Conservation (phyloP, 441 rosid species). For the Croton setiger region DNA sequence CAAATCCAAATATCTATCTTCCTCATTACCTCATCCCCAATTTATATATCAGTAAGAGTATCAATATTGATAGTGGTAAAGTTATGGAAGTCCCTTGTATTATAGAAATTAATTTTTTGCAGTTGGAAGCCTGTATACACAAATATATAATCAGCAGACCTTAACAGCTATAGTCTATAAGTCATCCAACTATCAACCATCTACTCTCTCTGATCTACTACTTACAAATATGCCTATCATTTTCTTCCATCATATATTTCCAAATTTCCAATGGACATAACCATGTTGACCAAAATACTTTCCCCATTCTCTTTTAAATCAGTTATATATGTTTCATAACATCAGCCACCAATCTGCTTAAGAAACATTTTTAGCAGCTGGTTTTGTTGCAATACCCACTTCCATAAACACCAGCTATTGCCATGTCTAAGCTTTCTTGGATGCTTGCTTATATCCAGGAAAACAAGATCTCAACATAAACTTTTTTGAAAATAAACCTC, state of each 20-base stretch:
- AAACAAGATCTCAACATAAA: not conserved
- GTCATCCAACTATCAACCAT: not conserved
- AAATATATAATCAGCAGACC: conserved; percentile 2
- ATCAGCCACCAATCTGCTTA: not conserved
- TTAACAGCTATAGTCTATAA: not conserved
- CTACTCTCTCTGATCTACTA: not conserved
- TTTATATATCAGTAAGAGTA: not conserved
- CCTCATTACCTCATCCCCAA: not conserved
- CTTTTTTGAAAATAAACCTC: not conserved
- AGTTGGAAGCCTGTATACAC: not conserved
- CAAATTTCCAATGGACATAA: not conserved
- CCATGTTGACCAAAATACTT: not conserved
- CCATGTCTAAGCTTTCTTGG: not conserved
- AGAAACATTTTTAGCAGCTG: not conserved
- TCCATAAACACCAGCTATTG: not conserved
- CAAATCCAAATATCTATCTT: not conserved
- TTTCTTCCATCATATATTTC: not conserved
- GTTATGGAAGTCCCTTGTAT: not conserved
- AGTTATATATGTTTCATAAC: not conserved
- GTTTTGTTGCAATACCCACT: not conserved
- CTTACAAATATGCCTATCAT: not conserved
- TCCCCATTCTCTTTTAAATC: not conserved
- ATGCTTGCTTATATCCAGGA: not conserved
- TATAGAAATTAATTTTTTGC: conserved; percentile 1
- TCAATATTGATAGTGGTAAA: not conserved